These are phyloP conservation scores for Pyrenophora seminiperda DNA, from an alignment of 2,329 filamentous ascomycete species.

Conservation along the genomic window DNA sequence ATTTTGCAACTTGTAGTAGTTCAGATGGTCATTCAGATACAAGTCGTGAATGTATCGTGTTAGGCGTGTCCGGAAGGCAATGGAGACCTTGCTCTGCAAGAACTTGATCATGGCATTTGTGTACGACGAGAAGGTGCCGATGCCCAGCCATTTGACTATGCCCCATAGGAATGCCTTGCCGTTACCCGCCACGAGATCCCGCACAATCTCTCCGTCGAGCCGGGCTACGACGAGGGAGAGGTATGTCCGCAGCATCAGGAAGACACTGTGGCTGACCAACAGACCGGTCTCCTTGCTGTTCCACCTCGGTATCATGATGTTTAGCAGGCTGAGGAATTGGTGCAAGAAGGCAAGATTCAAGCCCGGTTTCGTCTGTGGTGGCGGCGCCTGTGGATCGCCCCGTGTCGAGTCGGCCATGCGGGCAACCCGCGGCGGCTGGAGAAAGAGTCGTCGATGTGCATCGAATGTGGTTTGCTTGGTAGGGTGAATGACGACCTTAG, in stretches of 20 bases:
- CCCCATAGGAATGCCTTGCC: constrained; percentile 87
- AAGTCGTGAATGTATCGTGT: constrained; percentile 97
- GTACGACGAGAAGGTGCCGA: constrained; percentile 92
- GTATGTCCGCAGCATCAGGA: constrained; percentile 90
- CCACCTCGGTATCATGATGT: constrained; percentile 97
- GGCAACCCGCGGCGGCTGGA: constrained; percentile 85
- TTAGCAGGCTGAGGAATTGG: constrained; percentile 93
- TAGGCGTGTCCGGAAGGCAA: constrained; percentile 92
- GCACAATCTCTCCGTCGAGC: constrained; percentile 92
- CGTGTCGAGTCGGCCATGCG: constrained; percentile 68
- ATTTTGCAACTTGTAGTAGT: constrained; percentile 95
- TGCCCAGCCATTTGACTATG: constrained; percentile 91
- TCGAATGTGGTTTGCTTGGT: constrained; percentile 96
- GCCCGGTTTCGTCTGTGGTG: constrained; percentile 88
- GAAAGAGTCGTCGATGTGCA: constrained; percentile 88
- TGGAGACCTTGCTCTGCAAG: constrained; percentile 95
- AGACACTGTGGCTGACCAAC: constrained; percentile 84
- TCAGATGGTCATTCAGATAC: constrained; percentile 91
- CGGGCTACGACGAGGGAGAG: constrained; percentile 90
- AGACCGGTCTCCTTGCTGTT: constrained; percentile 93
- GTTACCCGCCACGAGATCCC: constrained; percentile 93
- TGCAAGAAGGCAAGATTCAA: constrained; percentile 95
- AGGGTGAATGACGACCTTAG: constrained; percentile 87
- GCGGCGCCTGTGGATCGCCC: constrained; percentile 69
- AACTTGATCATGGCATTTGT: constrained; percentile 99